These are phyloP conservation scores for Quercus bicolor DNA, from an alignment of 306 rosid genomes.

Conservation along the genomic window DNA sequence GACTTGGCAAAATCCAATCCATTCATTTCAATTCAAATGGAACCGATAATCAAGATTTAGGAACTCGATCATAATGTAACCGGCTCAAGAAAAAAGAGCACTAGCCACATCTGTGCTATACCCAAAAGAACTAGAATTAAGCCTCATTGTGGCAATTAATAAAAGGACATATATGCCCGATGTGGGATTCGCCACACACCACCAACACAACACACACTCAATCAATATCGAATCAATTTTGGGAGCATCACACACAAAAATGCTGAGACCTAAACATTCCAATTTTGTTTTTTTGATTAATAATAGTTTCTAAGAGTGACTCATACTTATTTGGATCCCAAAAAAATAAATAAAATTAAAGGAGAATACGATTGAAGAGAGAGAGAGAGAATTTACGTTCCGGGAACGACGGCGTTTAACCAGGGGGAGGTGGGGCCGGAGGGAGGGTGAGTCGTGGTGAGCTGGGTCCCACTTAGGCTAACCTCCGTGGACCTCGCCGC, in stretches of 20 bases:
- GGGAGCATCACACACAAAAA: not conserved
- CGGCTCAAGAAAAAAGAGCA: no score
- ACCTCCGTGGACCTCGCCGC: constrained; percentile 80
- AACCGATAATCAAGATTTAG: no score
- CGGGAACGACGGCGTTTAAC: constrained; percentile 85
- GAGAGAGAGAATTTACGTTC: constrained; percentile 60
- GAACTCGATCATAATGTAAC: no score
- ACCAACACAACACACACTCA: no score
- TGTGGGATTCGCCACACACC: no score
- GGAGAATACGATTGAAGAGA: not conserved
- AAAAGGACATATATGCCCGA: no score
- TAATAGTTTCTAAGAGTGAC: not conserved
- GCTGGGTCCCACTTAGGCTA: constrained; percentile 61
- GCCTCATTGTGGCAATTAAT: no score
- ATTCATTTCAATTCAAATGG: not conserved
- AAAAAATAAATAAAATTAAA: not conserved
- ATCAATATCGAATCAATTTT: no score
- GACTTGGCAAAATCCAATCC: not conserved
- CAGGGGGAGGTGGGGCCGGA: constrained; percentile 61
- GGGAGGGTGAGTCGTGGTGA: constrained; percentile 84
- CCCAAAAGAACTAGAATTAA: no score
- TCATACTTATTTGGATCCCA: not conserved
- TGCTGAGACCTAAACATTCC: not conserved
- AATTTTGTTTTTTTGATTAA: no score
- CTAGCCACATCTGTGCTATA: no score